These are phyloP conservation scores for Blakeslea trispora DNA, from an alignment of 371 early-diverging fungal genomes.

Conservation along the genomic window DNA sequence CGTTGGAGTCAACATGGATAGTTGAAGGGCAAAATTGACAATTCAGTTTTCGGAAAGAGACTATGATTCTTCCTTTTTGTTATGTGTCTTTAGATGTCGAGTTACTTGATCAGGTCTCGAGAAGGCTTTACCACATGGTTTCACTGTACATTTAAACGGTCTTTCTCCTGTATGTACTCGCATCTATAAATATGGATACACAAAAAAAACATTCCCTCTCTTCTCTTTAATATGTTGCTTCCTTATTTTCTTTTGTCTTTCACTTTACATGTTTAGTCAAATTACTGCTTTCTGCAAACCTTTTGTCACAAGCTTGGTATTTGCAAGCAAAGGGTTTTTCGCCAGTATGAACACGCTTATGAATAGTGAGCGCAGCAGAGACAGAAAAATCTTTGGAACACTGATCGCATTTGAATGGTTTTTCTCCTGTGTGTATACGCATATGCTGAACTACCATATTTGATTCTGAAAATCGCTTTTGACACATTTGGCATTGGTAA, in stretches of 20 bases:
- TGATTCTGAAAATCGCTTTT: slow-evolving; percentile 72
- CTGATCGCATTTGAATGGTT: slow-evolving; percentile 76
- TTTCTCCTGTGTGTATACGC: slow-evolving; percentile 70
- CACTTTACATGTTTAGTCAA: slow-evolving; percentile 74
- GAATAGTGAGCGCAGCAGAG: slow-evolving; percentile 71
- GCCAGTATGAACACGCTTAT: slow-evolving; percentile 68
- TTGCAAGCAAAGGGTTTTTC: slow-evolving; percentile 80
- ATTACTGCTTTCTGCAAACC: slow-evolving; percentile 79
- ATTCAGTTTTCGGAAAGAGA: too few species aligned
- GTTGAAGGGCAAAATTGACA: too few species aligned
- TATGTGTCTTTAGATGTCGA: slow-evolving; percentile 54
- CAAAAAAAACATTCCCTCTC: slow-evolving; percentile 1
- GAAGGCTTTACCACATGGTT: slow-evolving; percentile 69
- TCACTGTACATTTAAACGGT: slow-evolving; percentile 62
- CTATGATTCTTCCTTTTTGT: slow-evolving; percentile 9
- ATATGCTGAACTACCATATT: slow-evolving; percentile 69
- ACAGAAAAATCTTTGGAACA: slow-evolving; percentile 79
- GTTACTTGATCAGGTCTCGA: slow-evolving; percentile 71
- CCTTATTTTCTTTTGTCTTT: not conserved
- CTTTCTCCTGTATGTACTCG: slow-evolving; percentile 73
- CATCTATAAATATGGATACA: slow-evolving; percentile 33
- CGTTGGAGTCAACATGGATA: too few species aligned
- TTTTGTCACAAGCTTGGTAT: slow-evolving; percentile 69
- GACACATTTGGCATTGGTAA: slow-evolving; percentile 76
- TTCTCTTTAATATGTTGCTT: not conserved